Evolutionary conservation across 495 filamentous ascomycete species (phyloP).

Genomic region (Penicillium arizonense): DNA sequence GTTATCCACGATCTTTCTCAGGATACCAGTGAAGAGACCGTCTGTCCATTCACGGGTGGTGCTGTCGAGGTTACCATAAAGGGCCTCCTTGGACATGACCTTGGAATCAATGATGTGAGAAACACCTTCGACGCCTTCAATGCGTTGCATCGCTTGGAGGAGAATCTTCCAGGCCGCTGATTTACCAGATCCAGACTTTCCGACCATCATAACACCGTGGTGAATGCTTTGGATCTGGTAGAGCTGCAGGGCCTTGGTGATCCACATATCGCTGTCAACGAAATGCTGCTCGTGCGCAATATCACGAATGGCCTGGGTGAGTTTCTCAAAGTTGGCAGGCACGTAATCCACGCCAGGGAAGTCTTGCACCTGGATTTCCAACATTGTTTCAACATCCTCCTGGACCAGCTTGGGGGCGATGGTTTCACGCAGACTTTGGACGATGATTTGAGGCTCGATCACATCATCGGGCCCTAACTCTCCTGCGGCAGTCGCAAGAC

Average conservation of each 20-base stretch:
- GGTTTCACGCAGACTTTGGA: constrained; percentile 96
- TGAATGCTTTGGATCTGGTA: constrained; percentile 98
- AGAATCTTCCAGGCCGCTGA: constrained; percentile 92
- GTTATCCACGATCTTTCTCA: constrained; percentile 98
- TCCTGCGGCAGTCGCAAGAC: constrained; percentile 58
- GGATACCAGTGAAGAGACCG: constrained; percentile 94
- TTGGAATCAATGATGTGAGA: constrained; percentile 98
- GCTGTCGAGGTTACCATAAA: constrained; percentile 93
- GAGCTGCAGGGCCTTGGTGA: constrained; percentile 92
- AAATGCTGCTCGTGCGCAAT: constrained; percentile 80
- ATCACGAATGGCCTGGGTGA: constrained; percentile 77
- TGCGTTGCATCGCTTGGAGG: constrained; percentile 86
- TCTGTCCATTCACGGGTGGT: constrained; percentile 99
- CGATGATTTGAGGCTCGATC: constrained; percentile 96
- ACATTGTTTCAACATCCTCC: constrained; percentile 85
- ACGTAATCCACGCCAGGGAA: constrained; percentile 95
- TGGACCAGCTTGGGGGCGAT: constrained; percentile 96
- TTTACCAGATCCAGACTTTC: constrained; percentile 91
- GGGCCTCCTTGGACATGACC: constrained; percentile 97
- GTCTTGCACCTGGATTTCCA: constrained; percentile 74
- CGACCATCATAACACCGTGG: constrained; percentile 99
- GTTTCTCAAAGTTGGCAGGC: constrained; percentile 75
- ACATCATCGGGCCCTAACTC: constrained; percentile 65
- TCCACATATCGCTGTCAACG: constrained; percentile 90
- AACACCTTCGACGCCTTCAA: constrained; percentile 89